Conservation (phyloP, 2,329 filamentous ascomycete species). For the Epichloe uncinata region DNA sequence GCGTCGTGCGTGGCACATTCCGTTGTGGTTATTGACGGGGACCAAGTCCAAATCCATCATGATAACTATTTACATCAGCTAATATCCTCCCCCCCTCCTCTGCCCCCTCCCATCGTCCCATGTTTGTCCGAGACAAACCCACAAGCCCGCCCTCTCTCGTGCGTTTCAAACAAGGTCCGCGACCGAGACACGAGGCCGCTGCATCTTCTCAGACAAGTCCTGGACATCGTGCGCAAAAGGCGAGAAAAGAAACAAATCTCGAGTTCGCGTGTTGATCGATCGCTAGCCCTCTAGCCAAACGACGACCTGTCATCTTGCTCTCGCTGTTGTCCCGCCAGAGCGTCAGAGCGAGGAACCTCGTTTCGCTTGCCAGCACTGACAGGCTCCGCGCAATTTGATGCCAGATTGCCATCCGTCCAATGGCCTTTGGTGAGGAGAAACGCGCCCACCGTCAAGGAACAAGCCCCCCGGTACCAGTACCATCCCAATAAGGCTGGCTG, state of each 20-base stretch:
- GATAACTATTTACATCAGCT: not conserved
- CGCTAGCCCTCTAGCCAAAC: not conserved
- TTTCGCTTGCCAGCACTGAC: conserved; percentile 1
- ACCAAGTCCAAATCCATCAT: not conserved
- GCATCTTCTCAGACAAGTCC: not conserved
- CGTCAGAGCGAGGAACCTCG: not conserved
- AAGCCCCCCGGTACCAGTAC: not conserved
- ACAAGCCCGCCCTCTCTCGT: not conserved
- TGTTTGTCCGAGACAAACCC: not conserved
- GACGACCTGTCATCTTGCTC: not conserved
- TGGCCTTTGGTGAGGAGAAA: not conserved
- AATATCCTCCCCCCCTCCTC: no score
- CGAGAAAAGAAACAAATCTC: conserved; percentile 1
- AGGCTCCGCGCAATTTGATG: not conserved
- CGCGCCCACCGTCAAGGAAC: not conserved
- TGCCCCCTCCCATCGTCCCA: not conserved
- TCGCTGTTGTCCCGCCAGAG: not conserved
- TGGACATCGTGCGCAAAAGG: not conserved
- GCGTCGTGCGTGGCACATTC: not conserved
- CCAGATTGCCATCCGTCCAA: not conserved
- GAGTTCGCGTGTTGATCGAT: not conserved
- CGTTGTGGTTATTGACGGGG: not conserved
- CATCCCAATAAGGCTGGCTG: not conserved
- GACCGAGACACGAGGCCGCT: not conserved
- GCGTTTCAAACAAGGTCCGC: conserved; percentile 2